Conservation (phyloP, 169 alveolate genomes). For the Blepharisma undulans region DNA sequence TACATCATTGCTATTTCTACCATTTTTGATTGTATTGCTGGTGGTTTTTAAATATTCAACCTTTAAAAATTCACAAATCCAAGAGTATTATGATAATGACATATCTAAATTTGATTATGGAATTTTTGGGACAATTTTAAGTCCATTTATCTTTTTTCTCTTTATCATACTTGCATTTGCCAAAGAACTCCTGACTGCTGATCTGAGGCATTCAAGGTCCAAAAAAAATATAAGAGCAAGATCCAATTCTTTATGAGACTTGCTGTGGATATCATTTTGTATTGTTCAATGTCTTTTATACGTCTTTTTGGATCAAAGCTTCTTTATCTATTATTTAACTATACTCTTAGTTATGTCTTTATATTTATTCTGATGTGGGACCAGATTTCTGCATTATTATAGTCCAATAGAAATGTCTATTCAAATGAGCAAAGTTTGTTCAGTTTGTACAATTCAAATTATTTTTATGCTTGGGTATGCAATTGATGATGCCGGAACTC, state of each 20-base stretch:
- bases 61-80: neutral
- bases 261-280: neutral
- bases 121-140: neutral
- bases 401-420: neutral
- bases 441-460: too few relatives aligned
- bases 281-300: neutral
- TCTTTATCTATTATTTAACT: neutral
- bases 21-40: neutral
- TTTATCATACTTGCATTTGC: neutral
- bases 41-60: neutral
- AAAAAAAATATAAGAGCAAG: neutral
- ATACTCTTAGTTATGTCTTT: neutral
- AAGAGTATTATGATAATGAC: neutral
- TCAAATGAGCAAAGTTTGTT: neutral
- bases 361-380: too few relatives aligned
- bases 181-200: neutral
- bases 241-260: neutral
- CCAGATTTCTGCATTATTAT: neutral
- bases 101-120: neutral
- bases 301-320: neutral
- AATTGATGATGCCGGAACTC: neutral
- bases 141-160: neutral
- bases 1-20: neutral
- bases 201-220: neutral
- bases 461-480: neutral